A percentile compares a stretch with the other conserved stretches of the same genome.
phyloP scores from a whole-genome alignment of 2,329 filamentous ascomycete genomes.

The Dactylellina leptospora region DNA sequence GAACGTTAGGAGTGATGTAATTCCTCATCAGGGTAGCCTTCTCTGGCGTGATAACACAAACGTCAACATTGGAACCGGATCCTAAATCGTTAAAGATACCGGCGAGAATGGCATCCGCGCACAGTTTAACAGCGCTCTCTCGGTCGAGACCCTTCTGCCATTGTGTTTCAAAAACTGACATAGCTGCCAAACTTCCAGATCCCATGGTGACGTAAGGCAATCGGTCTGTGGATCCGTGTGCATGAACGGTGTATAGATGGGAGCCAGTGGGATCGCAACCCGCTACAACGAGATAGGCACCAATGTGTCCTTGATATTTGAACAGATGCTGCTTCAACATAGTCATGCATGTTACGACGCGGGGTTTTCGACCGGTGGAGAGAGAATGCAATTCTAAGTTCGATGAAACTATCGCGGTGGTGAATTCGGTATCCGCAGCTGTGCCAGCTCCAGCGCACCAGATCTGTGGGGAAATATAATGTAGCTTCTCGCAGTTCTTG shows the following conservation, averaged over 20 bases:
- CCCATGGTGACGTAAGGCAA: slow-evolving; percentile 99
- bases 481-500: slow-evolving; percentile 99
- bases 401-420: slow-evolving; percentile 96
- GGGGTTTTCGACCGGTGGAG: slow-evolving; percentile 93
- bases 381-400: slow-evolving; percentile 97
- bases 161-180: slow-evolving; percentile 96
- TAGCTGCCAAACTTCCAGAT: slow-evolving; percentile 91
- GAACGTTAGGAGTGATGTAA: slow-evolving; percentile 90
- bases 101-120: slow-evolving; percentile 86
- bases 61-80: slow-evolving; percentile 95
- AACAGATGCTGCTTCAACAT: slow-evolving; percentile 99
- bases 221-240: slow-evolving; percentile 98
- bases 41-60: slow-evolving; percentile 91
- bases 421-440: slow-evolving; percentile 92
- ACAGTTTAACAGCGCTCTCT: slow-evolving; percentile 83
- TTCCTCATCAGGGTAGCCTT: slow-evolving; percentile 91
- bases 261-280: slow-evolving; percentile 95
- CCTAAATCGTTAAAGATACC: slow-evolving; percentile 99
- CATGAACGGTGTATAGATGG: slow-evolving; percentile 97
- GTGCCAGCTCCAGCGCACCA: slow-evolving; percentile 98
- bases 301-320: slow-evolving; percentile 96
- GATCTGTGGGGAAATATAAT: slow-evolving; percentile 98
- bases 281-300: slow-evolving; percentile 95
- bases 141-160: slow-evolving; percentile 83
- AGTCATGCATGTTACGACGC: slow-evolving; percentile 99